Percentiles rank a stretch among this genome's conserved stretches.
Conservation (phyloP, 2,329 filamentous ascomycete species). For the Didymella exigua region DNA sequence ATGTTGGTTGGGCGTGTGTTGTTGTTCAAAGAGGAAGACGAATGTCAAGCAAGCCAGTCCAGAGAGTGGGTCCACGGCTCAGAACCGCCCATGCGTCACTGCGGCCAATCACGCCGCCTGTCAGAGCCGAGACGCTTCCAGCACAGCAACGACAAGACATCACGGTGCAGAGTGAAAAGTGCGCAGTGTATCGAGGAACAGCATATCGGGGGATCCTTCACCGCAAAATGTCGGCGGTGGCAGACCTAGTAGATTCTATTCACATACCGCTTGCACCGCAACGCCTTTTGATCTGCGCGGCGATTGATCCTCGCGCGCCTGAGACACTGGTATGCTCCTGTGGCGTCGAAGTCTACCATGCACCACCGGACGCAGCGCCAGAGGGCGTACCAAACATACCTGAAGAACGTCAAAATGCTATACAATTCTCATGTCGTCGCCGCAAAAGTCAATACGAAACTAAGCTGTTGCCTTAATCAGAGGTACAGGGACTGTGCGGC, state of each 20-base stretch:
- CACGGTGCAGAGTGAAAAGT: neutral
- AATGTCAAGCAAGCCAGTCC: slow-evolving; percentile 13
- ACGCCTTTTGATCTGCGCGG: slow-evolving; percentile 19
- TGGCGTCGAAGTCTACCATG: slow-evolving; percentile 20
- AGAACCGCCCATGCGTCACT: neutral
- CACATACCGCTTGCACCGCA: slow-evolving; percentile 24
- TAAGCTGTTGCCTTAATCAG: slow-evolving; percentile 24
- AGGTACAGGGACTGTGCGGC: slow-evolving; percentile 93
- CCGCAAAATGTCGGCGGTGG: slow-evolving; percentile 21
- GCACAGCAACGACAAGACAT: slow-evolving; percentile 11
- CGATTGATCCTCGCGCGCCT: slow-evolving; percentile 24
- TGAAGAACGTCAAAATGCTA: slow-evolving; percentile 17
- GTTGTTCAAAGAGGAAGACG: slow-evolving; percentile 27
- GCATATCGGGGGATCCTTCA: slow-evolving; percentile 30
- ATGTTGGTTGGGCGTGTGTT: slow-evolving; percentile 25
- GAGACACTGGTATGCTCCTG: slow-evolving; percentile 23
- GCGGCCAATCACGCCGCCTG: slow-evolving; percentile 9
- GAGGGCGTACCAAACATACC: slow-evolving; percentile 25
- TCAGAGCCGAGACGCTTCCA: neutral
- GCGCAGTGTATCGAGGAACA: neutral
- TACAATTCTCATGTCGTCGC: slow-evolving; percentile 10
- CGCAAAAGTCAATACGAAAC: slow-evolving; percentile 9
- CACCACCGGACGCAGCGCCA: slow-evolving; percentile 23
- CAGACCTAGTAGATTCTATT: slow-evolving; percentile 43
- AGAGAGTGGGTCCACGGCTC: slow-evolving; percentile 2